phyloP scores from a whole-genome alignment of 2,329 filamentous ascomycete genomes.

The Pseudopithomyces maydicus region DNA sequence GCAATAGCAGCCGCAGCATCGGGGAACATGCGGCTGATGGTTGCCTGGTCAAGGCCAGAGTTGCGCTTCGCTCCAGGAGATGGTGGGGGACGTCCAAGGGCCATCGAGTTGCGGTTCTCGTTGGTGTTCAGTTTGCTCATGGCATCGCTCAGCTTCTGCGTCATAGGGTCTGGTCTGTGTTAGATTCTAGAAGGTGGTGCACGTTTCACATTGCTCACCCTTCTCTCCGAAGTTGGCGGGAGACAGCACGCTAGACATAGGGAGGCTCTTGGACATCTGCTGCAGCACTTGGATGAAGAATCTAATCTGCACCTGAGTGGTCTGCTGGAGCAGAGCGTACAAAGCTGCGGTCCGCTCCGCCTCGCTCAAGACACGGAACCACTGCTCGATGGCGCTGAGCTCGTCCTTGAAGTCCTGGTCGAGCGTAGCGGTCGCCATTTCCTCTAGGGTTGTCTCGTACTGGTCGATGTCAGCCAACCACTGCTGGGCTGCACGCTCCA shows the following conservation, averaged over 20 bases:
- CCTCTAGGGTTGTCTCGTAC: constrained; percentile 97
- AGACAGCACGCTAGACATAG: constrained; percentile 93
- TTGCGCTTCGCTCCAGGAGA: constrained; percentile 82
- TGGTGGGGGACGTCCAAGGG: constrained; percentile 71
- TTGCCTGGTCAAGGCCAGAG: constrained; percentile 89
- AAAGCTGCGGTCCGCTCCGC: constrained; percentile 93
- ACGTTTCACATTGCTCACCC: constrained; percentile 60
- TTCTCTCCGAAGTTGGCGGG: constrained; percentile 94
- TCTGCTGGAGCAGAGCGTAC: constrained; percentile 95
- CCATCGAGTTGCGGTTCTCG: constrained; percentile 82
- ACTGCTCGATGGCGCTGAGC: constrained; percentile 97
- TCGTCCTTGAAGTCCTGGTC: constrained; percentile 99
- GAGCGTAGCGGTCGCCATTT: constrained; percentile 98
- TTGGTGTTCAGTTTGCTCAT: constrained; percentile 95
- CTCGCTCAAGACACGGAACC: constrained; percentile 97
- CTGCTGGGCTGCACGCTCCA: constrained; percentile 94
- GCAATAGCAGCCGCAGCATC: constrained; percentile 98
- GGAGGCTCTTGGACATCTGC: constrained; percentile 98
- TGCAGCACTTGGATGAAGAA: constrained; percentile 99
- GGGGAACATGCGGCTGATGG: constrained; percentile 98
- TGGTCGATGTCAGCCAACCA: constrained; percentile 99
- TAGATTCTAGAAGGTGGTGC: constrained; percentile 14
- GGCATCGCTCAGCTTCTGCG: constrained; percentile 90
- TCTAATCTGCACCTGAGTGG: constrained; percentile 96
- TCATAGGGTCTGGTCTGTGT: constrained; percentile 80